phyloP scores from a whole-genome alignment of 225 moss, liverwort and hornwort genomes.

The Marchantia paleacea region DNA sequence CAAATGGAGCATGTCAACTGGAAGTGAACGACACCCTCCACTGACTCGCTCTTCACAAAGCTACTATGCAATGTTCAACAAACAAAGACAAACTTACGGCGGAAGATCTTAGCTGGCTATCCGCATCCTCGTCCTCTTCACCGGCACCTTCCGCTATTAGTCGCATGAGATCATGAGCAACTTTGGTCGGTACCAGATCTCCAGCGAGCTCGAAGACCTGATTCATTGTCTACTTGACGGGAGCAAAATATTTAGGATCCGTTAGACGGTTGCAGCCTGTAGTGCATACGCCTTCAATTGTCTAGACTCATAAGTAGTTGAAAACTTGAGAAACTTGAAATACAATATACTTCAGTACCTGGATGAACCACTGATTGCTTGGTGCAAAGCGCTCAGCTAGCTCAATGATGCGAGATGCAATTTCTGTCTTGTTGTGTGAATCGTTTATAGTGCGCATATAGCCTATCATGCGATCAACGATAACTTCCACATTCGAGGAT shows the following conservation, averaged over 20 bases:
- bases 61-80: neutral
- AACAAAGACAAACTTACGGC: slow-evolving; percentile 48
- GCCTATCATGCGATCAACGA: slow-evolving; percentile 81
- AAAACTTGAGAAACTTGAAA: neutral
- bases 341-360: slow-evolving; percentile 31
- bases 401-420: slow-evolving; percentile 88
- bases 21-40: too few species aligned
- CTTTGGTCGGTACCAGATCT: slow-evolving; percentile 88
- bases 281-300: neutral
- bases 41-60: neutral
- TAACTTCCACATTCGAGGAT: slow-evolving; percentile 88
- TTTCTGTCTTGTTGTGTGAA: slow-evolving; percentile 90
- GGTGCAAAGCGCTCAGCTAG: slow-evolving; percentile 97
- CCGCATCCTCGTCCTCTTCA: slow-evolving; percentile 93
- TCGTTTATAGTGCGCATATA: slow-evolving; percentile 91
- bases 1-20: neutral
- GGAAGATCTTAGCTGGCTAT: slow-evolving; percentile 88
- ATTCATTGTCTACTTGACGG: slow-evolving; percentile 82
- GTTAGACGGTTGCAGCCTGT: neutral
- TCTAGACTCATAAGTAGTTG: neutral
- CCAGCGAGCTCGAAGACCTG: slow-evolving; percentile 98
- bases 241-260: neutral
- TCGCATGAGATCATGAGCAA: slow-evolving; percentile 97
- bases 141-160: slow-evolving; percentile 95
- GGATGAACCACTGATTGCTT: slow-evolving; percentile 96